These are phyloP conservation scores for Lactarius sp. DNA, from an alignment of 768 basidiomycete genomes.

Conservation along the genomic window DNA sequence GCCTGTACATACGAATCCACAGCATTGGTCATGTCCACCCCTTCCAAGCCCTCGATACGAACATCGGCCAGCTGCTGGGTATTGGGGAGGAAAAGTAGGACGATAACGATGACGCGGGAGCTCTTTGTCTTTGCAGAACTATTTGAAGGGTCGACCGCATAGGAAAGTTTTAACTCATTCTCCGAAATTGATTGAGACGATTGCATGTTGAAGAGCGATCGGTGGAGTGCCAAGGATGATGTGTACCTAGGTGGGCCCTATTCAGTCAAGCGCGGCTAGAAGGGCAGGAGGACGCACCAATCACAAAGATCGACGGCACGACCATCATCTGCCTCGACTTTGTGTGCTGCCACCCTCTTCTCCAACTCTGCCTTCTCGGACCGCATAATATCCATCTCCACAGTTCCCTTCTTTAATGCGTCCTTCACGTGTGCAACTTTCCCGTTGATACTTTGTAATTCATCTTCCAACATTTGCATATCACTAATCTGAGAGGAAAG, in stretches of 20 bases:
- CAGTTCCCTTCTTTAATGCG: conserved; percentile 50
- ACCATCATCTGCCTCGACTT: conserved; percentile 53
- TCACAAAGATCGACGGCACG: conserved; percentile 62
- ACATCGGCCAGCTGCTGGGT: conserved; percentile 61
- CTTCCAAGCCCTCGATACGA: conserved; percentile 47
- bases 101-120: conserved; percentile 43
- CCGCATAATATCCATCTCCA: conserved; percentile 54
- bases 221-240: conserved; percentile 61
- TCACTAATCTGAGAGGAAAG: conserved; percentile 72
- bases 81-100: conserved; percentile 64
- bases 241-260: conserved; percentile 51
- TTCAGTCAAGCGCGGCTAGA: neutral
- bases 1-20: conserved; percentile 57
- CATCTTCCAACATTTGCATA: conserved; percentile 72
- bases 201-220: conserved; percentile 53
- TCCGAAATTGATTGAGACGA: conserved; percentile 59
- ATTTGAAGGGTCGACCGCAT: conserved; percentile 39
- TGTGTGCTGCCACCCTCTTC: conserved; percentile 53
- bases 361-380: conserved; percentile 65
- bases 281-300: conserved; percentile 44
- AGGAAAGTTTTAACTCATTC: conserved; percentile 72
- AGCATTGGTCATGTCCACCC: conserved; percentile 51
- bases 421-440: conserved; percentile 53
- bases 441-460: conserved; percentile 50
- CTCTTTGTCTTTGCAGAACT: conserved; percentile 27